These are phyloP conservation scores for Asclepias syriaca DNA, from an alignment of 257 asterid species.

Conservation along the genomic window DNA sequence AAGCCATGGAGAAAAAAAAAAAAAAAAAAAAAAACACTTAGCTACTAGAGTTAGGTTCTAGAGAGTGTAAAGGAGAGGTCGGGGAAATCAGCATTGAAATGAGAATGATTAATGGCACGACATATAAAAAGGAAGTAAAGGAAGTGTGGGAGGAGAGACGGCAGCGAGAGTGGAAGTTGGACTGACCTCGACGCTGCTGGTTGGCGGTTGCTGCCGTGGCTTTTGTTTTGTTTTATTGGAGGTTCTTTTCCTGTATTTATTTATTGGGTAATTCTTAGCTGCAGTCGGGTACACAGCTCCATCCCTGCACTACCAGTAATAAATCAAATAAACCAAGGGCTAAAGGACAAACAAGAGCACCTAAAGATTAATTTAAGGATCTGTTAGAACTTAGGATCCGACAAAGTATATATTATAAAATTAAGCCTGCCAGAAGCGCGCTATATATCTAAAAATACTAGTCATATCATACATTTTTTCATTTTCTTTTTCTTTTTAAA, in stretches of 20 bases:
- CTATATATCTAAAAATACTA: too few relatives aligned
- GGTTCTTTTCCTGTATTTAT: background rate
- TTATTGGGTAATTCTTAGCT: background rate
- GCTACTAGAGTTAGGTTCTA: background rate
- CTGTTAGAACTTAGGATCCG: too few relatives aligned
- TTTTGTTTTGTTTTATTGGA: background rate
- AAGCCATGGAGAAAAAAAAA: conserved; percentile 24
- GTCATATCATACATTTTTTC: too few relatives aligned
- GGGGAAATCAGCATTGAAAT: conserved; percentile 1
- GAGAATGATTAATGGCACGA: background rate
- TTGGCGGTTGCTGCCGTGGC: conserved; percentile 4
- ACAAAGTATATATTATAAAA: too few relatives aligned
- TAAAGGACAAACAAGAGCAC: too few relatives aligned
- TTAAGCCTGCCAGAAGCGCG: too few relatives aligned
- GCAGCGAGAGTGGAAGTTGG: conserved; percentile 14
- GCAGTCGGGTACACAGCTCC: too few relatives aligned
- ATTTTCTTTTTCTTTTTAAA: too few relatives aligned
- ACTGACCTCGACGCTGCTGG: background rate
- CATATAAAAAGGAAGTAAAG: background rate
- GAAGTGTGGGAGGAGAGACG: background rate
- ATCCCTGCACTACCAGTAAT: too few relatives aligned
- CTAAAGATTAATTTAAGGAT: too few relatives aligned
- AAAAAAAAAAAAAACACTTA: too few relatives aligned
- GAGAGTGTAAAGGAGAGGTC: background rate
- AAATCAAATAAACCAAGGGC: too few relatives aligned